phyloP scores from a whole-genome alignment of 2,329 filamentous ascomycete genomes.

The Cryphonectria carpinicola region DNA sequence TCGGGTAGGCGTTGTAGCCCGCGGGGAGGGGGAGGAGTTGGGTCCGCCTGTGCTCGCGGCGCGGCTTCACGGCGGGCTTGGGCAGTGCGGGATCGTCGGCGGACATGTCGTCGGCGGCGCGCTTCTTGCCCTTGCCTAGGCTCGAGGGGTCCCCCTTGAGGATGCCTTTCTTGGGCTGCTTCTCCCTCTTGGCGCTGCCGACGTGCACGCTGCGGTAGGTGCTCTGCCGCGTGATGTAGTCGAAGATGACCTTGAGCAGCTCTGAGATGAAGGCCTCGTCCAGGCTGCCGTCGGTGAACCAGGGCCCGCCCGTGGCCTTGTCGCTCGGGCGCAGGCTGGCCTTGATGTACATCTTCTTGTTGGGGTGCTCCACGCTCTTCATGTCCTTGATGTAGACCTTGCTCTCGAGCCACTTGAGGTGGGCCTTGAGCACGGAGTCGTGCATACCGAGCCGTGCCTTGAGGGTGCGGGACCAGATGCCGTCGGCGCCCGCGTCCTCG shows the following conservation, averaged over 20 bases:
- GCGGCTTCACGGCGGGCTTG: slow-evolving; percentile 24
- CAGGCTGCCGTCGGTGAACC: slow-evolving; percentile 90
- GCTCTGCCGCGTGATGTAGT: slow-evolving; percentile 72
- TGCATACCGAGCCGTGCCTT: slow-evolving; percentile 81
- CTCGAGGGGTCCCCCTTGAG: slow-evolving; percentile 49
- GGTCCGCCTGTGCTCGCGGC: slow-evolving; percentile 37
- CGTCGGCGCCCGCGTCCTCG: slow-evolving; percentile 81
- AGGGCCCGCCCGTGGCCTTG: slow-evolving; percentile 88
- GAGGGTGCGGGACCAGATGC: slow-evolving; percentile 89
- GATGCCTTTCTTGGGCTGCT: slow-evolving; percentile 58
- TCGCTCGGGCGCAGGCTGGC: slow-evolving; percentile 82
- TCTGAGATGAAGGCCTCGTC: slow-evolving; percentile 87
- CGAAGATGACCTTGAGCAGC: slow-evolving; percentile 73
- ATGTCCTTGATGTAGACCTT: slow-evolving; percentile 86
- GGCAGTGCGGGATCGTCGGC: slow-evolving; percentile 40
- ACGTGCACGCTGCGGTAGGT: slow-evolving; percentile 60
- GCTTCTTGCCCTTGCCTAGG: slow-evolving; percentile 52
- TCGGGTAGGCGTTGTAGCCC: slow-evolving; percentile 79
- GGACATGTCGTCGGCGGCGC: slow-evolving; percentile 52
- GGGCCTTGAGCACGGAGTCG: slow-evolving; percentile 78
- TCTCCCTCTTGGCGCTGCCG: slow-evolving; percentile 40
- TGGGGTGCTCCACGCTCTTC: slow-evolving; percentile 88
- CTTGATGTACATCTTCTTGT: slow-evolving; percentile 96
- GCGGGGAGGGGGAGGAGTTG: slow-evolving; percentile 60
- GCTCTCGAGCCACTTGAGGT: slow-evolving; percentile 80